Evolutionary conservation across 23 red algal genomes (phyloP).

Genomic region (Gracilaria domingensis): DNA sequence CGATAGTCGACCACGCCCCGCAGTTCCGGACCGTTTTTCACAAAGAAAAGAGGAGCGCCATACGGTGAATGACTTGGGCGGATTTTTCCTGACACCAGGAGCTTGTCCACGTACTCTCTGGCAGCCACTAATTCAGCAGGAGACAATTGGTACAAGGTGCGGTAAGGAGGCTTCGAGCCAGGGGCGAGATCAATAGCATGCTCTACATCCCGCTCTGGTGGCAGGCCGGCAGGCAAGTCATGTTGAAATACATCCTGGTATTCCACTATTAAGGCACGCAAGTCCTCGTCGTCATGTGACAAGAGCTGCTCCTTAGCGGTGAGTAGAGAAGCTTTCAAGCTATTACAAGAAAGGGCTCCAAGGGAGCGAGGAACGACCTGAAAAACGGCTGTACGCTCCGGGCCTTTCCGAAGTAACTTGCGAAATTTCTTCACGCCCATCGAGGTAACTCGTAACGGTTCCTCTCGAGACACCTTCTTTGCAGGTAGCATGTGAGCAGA

Average conservation of each 20-base stretch:
- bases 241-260: neutral
- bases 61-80: neutral
- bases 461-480: neutral
- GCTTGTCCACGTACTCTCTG: neutral
- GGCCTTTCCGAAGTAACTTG: neutral
- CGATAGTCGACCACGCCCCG: conserved; percentile 9
- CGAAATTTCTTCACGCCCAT: conserved; percentile 44
- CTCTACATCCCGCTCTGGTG: neutral
- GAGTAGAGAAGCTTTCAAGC: no score
- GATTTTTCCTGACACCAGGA: neutral
- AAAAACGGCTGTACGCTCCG: neutral
- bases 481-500: neutral
- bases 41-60: neutral
- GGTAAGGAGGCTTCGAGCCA: neutral
- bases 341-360: no score
- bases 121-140: neutral
- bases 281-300: no score
- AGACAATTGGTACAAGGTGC: neutral
- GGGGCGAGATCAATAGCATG: neutral
- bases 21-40: neutral
- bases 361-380: no score
- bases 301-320: no score
- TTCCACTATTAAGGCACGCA: no score
- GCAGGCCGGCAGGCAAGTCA: neutral
- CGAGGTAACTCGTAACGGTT: neutral